Evolutionary conservation across 2,329 filamentous ascomycete genomes (phyloP).

Genomic region (Penicillium sp.): DNA sequence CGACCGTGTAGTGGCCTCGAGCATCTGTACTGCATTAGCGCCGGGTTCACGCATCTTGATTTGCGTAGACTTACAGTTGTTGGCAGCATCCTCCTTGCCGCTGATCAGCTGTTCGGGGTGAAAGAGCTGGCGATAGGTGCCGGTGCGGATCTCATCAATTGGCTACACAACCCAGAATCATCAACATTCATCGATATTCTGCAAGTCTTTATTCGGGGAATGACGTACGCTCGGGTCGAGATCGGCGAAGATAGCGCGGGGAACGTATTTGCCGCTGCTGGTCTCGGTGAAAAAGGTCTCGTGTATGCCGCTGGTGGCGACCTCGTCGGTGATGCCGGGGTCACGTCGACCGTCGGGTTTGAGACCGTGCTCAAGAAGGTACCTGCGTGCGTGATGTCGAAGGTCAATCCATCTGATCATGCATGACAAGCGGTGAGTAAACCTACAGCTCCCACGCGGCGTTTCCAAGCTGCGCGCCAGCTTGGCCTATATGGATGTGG

Average conservation of each 20-base stretch:
- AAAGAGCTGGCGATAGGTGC: conserved; percentile 93
- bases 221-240: conserved; percentile 86
- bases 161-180: neutral
- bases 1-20: conserved; percentile 98
- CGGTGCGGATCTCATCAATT: conserved; percentile 97
- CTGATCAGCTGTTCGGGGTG: conserved; percentile 99
- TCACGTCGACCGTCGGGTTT: conserved; percentile 59
- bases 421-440: conserved; percentile 29
- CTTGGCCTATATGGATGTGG: conserved; percentile 68
- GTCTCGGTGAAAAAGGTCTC: conserved; percentile 69
- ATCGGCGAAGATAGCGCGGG: conserved; percentile 98
- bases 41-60: neutral
- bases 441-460: conserved; percentile 68
- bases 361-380: conserved; percentile 66
- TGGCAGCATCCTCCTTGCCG: conserved; percentile 99
- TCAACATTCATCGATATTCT: neutral
- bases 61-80: conserved; percentile 67
- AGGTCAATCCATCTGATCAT: neutral
- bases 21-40: conserved; percentile 53
- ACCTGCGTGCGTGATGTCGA: conserved; percentile 43
- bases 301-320: conserved; percentile 56
- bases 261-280: conserved; percentile 75
- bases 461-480: conserved; percentile 66
- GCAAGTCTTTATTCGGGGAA: neutral
- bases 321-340: conserved; percentile 52